Evolutionary conservation across 2,329 filamentous ascomycete genomes (phyloP), one percentile per base, ranked within the genome.

Genomic region (Epicoccum sorghinum): DNA sequence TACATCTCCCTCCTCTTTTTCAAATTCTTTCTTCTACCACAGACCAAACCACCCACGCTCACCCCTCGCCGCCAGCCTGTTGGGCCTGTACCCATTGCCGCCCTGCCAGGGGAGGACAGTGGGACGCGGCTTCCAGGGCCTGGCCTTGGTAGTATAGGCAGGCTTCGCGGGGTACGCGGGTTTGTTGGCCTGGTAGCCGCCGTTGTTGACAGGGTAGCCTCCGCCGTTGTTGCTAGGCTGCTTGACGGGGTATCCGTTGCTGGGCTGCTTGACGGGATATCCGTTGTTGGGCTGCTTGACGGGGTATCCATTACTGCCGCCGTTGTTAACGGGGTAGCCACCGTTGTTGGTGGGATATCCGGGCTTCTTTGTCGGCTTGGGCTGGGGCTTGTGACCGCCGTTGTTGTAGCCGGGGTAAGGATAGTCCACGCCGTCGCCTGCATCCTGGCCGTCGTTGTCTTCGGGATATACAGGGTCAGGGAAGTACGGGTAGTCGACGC

Each of bases 361-460:
- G 14, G 41, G 41, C 41, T 44, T 5, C 18, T 22, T 3, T n/a
- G 41, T 22, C 29, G 42, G 7, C 27, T 13, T 13, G 29, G 24
- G 44, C 13, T 14, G 5, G 23, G 35, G 39, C 29, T 29, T 33
- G 39, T 22, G 32, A n/a, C 27, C 39, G 7, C 18, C 18, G 18
- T 18, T 18, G 18, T 29, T 27, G 14, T 29, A 22, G 39, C 35
- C 24, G 38, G 54, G 53, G 54, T 57, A 61, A 3, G 57, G 57
- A n/a, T 13, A 9, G 43, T 61, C 59, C 14, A 61, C 59, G 13
- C 59, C 57, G 37, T 61, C 59, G n/a, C 58, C 58, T 13, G 32
- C 32, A 13, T 33, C 32, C 7, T 6, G 9, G 27, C 27, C 27
- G 9, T 33, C 32, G 32, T 8, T 8, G 32, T n/a, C 4, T 7